These are phyloP conservation scores for Paecilomyces formosus DNA, from an alignment of 2,329 filamentous ascomycete species.

Conservation along the genomic window DNA sequence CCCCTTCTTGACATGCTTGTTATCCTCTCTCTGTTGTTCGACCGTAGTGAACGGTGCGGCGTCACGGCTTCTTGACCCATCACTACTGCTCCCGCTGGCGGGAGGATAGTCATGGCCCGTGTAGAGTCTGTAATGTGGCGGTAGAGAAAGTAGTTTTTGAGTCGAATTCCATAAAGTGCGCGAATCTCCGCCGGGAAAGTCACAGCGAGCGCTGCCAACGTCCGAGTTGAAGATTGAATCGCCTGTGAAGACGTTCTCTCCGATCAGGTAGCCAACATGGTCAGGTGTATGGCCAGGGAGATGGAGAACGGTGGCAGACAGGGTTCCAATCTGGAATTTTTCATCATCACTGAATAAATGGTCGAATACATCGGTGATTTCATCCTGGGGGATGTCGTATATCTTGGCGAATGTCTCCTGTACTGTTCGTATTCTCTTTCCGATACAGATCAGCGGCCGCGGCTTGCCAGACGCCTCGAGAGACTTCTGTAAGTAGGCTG, in stretches of 20 bases:
- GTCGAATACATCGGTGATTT: conserved; percentile 46
- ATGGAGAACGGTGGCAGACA: conserved; percentile 44
- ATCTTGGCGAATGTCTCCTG: conserved; percentile 43
- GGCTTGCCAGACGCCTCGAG: conserved; percentile 27
- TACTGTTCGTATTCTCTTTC: conserved; percentile 45
- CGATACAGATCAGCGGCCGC: conserved; percentile 46
- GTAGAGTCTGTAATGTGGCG: conserved; percentile 40
- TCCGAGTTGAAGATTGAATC: conserved; percentile 47
- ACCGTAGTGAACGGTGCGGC: conserved; percentile 28
- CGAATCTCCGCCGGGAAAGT: conserved; percentile 46
- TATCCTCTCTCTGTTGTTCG: conserved; percentile 21
- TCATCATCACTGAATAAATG: conserved; percentile 49
- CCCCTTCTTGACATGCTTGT: conserved; percentile 25
- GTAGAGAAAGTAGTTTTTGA: conserved; percentile 34
- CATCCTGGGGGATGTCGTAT: conserved; percentile 40
- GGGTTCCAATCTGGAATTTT: conserved; percentile 42
- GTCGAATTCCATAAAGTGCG: conserved; percentile 37
- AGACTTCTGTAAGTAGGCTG: conserved; percentile 46
- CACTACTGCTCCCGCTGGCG: conserved; percentile 11
- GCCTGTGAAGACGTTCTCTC: conserved; percentile 41
- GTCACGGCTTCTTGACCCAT: conserved; percentile 5
- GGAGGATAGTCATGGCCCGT: conserved; percentile 46
- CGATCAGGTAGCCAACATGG: conserved; percentile 52
- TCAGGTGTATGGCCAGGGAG: conserved; percentile 57
- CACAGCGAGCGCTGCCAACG: conserved; percentile 44